Evolutionary conservation across 1,284 basidiomycete genomes (phyloP), one percentile per base, ranked within the genome.

Genomic region (Naganishia sp.): DNA sequence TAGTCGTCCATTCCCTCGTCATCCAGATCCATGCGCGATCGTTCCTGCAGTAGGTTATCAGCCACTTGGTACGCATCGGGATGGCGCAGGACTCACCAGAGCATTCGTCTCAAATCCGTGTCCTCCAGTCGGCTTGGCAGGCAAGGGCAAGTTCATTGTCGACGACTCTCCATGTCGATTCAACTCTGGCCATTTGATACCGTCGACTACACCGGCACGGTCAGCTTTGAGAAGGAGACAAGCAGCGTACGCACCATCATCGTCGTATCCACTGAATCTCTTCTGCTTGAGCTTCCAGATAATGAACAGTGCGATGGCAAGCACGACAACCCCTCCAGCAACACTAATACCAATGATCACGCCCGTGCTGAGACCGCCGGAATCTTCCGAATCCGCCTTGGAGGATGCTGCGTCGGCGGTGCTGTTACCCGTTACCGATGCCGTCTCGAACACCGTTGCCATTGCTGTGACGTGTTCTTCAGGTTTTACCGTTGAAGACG

Each of bases 111-210:
- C 75, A 60, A 76, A 71, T 4, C 76, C 77, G 61, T 79, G 76
- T 58, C 76, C 71, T 25, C 77, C 76, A 4, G 75, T 76, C 41
- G 72, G 70, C 50, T 74, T 68, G 10, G 77, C 77, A 3, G 79
- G 79, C 7, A 80, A 69, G n/a, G 79, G 77, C 66, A 77, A 74
- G 60, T 76, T 73, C n/a, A 73, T 71, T 23, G 71, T 70, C 0
- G 77, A 71, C 9, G 51, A 53, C 66, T 80, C 78, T 32, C 79
- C 79, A 68, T 80, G 78, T 62, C 74, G 70, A 70, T 80, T 79
- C 52, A 80, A 74, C 66, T 80, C 79, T 23, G 79, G 79, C 76
- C 79, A 80, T 63, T 76, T 69, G 71, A 80, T 80, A 31, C 74
- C 77, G 58, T 80, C 66, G 28, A 47, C 67, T 67, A 46, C 11